Conservation (phyloP, 2,329 filamentous ascomycete species). For the Colletotrichum ledebouriae region DNA sequence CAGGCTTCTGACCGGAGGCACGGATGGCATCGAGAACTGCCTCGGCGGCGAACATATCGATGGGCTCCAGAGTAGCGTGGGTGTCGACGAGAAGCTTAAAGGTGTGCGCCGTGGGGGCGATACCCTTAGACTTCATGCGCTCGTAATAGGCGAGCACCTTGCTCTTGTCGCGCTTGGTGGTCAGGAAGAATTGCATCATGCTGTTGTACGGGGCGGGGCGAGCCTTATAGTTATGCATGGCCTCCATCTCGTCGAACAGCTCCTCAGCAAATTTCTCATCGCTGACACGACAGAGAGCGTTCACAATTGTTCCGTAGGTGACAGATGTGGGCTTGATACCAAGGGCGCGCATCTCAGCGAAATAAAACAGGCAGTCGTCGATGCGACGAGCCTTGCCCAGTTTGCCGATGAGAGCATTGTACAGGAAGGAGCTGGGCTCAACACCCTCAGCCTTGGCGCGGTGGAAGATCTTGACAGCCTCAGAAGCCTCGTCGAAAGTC, state of each 20-base stretch:
- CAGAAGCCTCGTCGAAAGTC: slow-evolving; percentile 97
- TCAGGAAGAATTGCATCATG: slow-evolving; percentile 99
- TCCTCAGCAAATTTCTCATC: slow-evolving; percentile 98
- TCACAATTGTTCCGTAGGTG: slow-evolving; percentile 98
- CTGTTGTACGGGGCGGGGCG: slow-evolving; percentile 98
- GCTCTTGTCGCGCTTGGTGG: slow-evolving; percentile 93
- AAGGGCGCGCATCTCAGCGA: slow-evolving; percentile 94
- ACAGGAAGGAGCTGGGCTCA: slow-evolving; percentile 95
- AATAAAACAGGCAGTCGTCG: slow-evolving; percentile 98
- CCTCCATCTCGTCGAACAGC: slow-evolving; percentile 99
- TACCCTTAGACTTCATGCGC: slow-evolving; percentile 89
- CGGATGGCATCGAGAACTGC: slow-evolving; percentile 84
- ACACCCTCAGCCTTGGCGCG: slow-evolving; percentile 94
- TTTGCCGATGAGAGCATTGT: slow-evolving; percentile 98
- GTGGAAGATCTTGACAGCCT: slow-evolving; percentile 97
- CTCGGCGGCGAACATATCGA: slow-evolving; percentile 90
- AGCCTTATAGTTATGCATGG: slow-evolving; percentile 98
- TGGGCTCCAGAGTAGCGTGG: slow-evolving; percentile 91
- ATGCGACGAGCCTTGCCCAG: slow-evolving; percentile 97
- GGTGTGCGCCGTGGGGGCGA: slow-evolving; percentile 93
- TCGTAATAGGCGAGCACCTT: slow-evolving; percentile 97
- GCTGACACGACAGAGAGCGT: slow-evolving; percentile 95
- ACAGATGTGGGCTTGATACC: slow-evolving; percentile 96
- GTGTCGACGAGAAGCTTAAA: slow-evolving; percentile 98
- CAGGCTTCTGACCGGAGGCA: slow-evolving; percentile 79